phyloP scores from a whole-genome alignment of 495 filamentous ascomycete genomes.

The Chaetomidium leptoderma region DNA sequence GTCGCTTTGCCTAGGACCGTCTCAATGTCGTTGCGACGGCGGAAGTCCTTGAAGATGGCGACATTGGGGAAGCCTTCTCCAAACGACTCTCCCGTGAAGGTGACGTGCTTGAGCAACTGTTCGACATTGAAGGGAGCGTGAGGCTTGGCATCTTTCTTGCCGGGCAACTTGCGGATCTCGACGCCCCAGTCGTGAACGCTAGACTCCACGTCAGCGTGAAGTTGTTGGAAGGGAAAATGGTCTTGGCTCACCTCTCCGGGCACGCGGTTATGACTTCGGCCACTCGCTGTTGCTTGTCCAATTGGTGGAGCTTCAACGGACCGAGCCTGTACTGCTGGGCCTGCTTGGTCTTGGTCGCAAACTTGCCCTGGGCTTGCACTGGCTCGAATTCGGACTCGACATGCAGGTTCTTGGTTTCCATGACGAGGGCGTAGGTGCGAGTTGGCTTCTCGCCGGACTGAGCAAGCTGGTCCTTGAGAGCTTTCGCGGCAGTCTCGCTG shows the following conservation, averaged over 20 bases:
- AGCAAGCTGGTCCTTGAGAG: not conserved
- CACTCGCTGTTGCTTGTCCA: constrained; percentile 14
- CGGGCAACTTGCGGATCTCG: constrained; percentile 2
- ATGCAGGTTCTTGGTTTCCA: constrained; percentile 23
- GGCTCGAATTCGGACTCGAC: constrained; percentile 13
- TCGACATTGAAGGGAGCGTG: not conserved
- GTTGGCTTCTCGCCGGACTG: not conserved
- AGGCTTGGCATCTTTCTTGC: not conserved
- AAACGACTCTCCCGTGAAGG: not conserved
- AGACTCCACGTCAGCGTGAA: constrained; percentile 4
- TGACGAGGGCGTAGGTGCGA: constrained; percentile 8
- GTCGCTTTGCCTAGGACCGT: constrained; percentile 17
- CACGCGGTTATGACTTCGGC: constrained; percentile 36
- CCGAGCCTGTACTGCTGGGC: constrained; percentile 3
- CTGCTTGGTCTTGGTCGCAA: not conserved
- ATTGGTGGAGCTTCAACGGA: constrained; percentile 10
- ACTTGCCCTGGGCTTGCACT: not conserved
- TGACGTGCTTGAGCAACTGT: not conserved
- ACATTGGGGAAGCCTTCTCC: constrained; percentile 6
- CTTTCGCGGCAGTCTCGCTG: not conserved
- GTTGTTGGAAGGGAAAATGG: not conserved
- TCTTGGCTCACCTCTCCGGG: constrained; percentile 37
- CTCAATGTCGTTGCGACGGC: not conserved
- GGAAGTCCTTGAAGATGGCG: not conserved
- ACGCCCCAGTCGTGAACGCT: constrained; percentile 26